These are phyloP conservation scores for Malassezia slooffiae DNA, from an alignment of 1,284 basidiomycete genomes.

Conservation along the genomic window DNA sequence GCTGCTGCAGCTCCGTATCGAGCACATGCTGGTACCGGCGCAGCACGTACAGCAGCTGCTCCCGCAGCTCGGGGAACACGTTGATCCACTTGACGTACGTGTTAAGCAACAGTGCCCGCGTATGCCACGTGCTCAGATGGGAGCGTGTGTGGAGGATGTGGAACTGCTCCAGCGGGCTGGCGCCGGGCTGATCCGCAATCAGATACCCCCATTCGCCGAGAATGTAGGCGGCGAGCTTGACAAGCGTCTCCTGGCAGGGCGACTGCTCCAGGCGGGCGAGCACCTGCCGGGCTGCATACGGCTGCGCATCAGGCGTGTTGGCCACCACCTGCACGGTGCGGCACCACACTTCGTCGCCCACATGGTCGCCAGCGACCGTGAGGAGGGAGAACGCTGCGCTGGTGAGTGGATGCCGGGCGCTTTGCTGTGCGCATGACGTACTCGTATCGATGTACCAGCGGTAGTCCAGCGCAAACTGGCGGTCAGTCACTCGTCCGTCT, in stretches of 20 bases:
- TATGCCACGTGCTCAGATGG: slow-evolving; percentile 82
- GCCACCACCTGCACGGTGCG: slow-evolving; percentile 96
- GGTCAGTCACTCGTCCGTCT: no score
- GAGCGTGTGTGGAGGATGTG: slow-evolving; percentile 87
- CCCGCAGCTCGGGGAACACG: slow-evolving; percentile 95
- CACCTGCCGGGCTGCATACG: slow-evolving; percentile 84
- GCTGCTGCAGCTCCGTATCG: slow-evolving; percentile 94
- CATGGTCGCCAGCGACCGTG: slow-evolving; percentile 90
- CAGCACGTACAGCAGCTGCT: slow-evolving; percentile 83
- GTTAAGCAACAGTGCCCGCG: slow-evolving; percentile 79
- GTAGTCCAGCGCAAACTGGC: slow-evolving; percentile 75
- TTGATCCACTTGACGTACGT: slow-evolving; percentile 99
- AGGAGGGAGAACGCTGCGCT: slow-evolving; percentile 93
- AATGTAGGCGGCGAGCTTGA: slow-evolving; percentile 90
- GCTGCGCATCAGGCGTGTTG: slow-evolving; percentile 81
- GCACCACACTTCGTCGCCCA: slow-evolving; percentile 98
- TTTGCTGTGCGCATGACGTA: slow-evolving; percentile 33
- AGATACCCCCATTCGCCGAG: slow-evolving; percentile 88
- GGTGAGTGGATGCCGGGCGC: no score
- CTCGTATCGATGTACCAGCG: slow-evolving; percentile 47
- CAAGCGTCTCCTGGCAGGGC: slow-evolving; percentile 88
- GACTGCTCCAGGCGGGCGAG: slow-evolving; percentile 79
- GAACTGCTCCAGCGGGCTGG: slow-evolving; percentile 89
- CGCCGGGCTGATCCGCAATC: slow-evolving; percentile 85
- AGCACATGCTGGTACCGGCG: slow-evolving; percentile 59